A percentile compares a stretch with the other conserved stretches of the same genome.
phyloP scores from a whole-genome alignment of 208 protist genomes.

The Strigomonas culicis region DNA sequence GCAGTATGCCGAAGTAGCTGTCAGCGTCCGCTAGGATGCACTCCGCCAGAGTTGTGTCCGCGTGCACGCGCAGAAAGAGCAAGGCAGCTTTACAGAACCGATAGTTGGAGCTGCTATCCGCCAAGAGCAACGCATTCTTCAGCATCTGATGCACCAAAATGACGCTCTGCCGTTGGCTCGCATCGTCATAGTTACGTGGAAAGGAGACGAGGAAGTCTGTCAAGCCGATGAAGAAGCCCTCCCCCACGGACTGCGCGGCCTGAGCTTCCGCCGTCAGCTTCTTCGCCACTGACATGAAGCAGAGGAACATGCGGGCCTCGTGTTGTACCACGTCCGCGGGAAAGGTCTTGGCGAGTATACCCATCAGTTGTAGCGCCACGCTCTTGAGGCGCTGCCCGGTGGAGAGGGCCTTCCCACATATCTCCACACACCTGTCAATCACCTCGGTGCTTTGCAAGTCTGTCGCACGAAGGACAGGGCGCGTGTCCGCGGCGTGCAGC shows the following conservation, averaged over 20 bases:
- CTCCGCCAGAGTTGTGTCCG: conserved; percentile 20
- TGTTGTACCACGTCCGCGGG: conserved; percentile 2
- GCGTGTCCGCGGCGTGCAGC: conserved; percentile 4
- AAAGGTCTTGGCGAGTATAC: conserved; percentile 7
- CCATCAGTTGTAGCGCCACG: conserved; percentile 25
- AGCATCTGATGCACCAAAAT: conserved; percentile 37
- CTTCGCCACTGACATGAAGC: conserved; percentile 20
- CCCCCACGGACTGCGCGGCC: conserved; percentile 30
- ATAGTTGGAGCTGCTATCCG: conserved; percentile 22
- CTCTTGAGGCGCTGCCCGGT: conserved; percentile 19
- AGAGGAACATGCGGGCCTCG: background rate
- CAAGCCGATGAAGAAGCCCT: conserved; percentile 43
- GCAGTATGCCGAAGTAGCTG: conserved; percentile 20
- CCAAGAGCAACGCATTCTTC: conserved; percentile 27
- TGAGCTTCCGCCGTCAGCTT: conserved; percentile 12
- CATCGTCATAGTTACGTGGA: conserved; percentile 15
- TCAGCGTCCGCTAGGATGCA: conserved; percentile 23
- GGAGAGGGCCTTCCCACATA: conserved; percentile 8
- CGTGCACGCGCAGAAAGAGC: conserved; percentile 24
- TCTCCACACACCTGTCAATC: conserved; percentile 18
- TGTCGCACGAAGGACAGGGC: conserved; percentile 10
- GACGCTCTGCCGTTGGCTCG: conserved; percentile 7
- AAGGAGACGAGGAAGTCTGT: conserved; percentile 27
- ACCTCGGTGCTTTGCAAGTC: conserved; percentile 16
- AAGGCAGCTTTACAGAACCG: conserved; percentile 38